Base-by-base conservation (phyloP, 371 early-diverging fungal species). In the Mycotypha africana region DNA sequence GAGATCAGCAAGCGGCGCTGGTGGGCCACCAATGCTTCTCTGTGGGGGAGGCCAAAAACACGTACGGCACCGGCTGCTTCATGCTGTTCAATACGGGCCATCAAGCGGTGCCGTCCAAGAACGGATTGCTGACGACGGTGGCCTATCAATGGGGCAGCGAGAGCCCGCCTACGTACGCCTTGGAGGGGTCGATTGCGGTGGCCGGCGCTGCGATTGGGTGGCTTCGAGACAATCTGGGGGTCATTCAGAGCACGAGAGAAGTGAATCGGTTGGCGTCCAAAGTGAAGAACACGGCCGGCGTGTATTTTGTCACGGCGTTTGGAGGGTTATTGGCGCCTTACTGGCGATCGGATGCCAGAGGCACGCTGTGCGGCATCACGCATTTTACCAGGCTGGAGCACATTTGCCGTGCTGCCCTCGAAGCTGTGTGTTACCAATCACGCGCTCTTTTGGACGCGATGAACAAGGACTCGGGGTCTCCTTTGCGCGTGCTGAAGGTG, bases 221-320 rank as follows among this genome's bases (percentile, higher is more conserved):
- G 94, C 67, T 96, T 32, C 79, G 93, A 25, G 93, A 94, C 56
- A 89, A 86, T 51, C 47, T 97, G 53, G 80, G 87, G 1, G 56
- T 97, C 24, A 90, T 95, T 39, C 42, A 69, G 14, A 62, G 72
- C 1, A 75, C 89, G 0, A 43, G 62, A 16, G 89, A 97, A 49
- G 74, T 97, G 41, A 84, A 76, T 40, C 42, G 31, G n/a, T 28
- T 72, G 17, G 69, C 73, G 6, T 11, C 45, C 14, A 49, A 58
- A 16, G 92, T 89, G 5, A 51, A 70, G n/a, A 83, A 89, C 51
- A 91, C 84, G 19, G 91, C 85, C 20, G 95, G 91, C 24, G 91
- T 93, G n/a, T 91, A 92, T 66, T 97, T 95, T 77, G 94, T 96
- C 35, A 92, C 96, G 0, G 95, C 97, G 0, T 93, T 95, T 59